Evolutionary conservation across 129 eudicot genomes (phyloP), one percentile per base, ranked within the genome.

Genomic region (Heracleum sosnowskyi): DNA sequence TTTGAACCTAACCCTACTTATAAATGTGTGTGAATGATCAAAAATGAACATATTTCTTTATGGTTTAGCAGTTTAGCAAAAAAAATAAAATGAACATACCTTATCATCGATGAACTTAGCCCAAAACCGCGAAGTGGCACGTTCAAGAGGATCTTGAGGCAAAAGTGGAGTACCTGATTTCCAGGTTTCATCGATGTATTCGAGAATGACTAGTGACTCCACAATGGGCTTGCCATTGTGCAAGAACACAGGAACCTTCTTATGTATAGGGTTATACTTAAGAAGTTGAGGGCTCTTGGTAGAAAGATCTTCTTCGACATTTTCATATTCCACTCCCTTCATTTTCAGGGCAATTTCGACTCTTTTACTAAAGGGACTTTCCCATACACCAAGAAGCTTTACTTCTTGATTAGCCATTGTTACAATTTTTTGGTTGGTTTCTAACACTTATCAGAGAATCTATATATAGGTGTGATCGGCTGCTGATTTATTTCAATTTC

Each of bases 81-180:
- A n/a, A n/a, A n/a, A n/a, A n/a, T n/a, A n/a, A n/a, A n/a, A n/a
- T n/a, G 29, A 22, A 55, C 11, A 55, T 55, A 60, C 68, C 68
- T n/a, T 60, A 11, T 60, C 6, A 60, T 60, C 68, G 16, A 60
- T 8, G 16, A 60, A 80, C 13, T 77, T 81, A 85, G 76, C 76
- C 76, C 88, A 87, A 63, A 87, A 87, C 64, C 91, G 86, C 2
- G 87, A 86, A 77, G 34, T 76, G 57, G 91, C 85, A 70, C 78
- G 78, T 12, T 78, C 88, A 78, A 80, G 79, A 40, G 91, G 88
- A 34, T 85, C 77, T 34, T 79, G 16, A 70, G 88, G 88, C 45
- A 87, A 22, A 70, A 78, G 47, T 18, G 87, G 76, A 51, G 53
- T 3, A 6, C 76, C 51, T 2, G 75, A 71, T 20, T 24, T 72